Percentiles rank a stretch among this genome's conserved stretches.
phyloP scores from a whole-genome alignment of 768 basidiomycete species.

The Lentinus tigrinus region DNA sequence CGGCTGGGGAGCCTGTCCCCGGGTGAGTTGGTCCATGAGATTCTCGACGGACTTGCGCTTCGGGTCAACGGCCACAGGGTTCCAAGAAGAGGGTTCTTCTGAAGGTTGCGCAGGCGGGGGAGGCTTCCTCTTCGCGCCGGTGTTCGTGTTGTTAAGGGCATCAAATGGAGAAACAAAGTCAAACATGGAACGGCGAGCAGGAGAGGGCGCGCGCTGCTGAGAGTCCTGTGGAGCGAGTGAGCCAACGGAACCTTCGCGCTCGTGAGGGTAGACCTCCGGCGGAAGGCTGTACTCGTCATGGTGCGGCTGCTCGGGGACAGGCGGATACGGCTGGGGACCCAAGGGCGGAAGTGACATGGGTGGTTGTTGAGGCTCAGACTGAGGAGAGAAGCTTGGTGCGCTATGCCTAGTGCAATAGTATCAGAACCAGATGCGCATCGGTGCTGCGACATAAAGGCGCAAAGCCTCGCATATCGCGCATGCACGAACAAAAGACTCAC shows the following conservation, averaged over 20 bases:
- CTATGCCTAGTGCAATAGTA: background rate
- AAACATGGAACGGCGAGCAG: slow-evolving; percentile 79
- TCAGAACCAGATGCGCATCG: background rate
- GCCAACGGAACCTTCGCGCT: slow-evolving; percentile 18
- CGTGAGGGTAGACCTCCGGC: slow-evolving; percentile 22
- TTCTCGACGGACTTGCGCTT: slow-evolving; percentile 86
- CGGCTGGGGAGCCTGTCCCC: slow-evolving; percentile 37
- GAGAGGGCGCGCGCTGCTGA: slow-evolving; percentile 54
- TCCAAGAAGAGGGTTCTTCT: slow-evolving; percentile 61
- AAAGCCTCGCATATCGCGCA: slow-evolving; percentile 5
- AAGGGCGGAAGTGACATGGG: slow-evolving; percentile 16
- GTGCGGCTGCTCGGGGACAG: slow-evolving; percentile 21
- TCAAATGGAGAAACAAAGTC: slow-evolving; percentile 86
- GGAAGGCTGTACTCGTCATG: slow-evolving; percentile 21
- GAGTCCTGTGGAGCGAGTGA: slow-evolving; percentile 1
- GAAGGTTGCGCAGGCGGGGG: slow-evolving; percentile 43
- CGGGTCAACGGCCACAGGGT: slow-evolving; percentile 43
- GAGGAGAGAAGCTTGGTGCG: slow-evolving; percentile 13
- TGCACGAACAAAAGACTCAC: slow-evolving; percentile 44
- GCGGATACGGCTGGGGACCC: slow-evolving; percentile 22
- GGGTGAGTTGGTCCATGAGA: slow-evolving; percentile 69
- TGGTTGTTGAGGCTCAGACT: slow-evolving; percentile 7
- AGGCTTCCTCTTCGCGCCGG: slow-evolving; percentile 67
- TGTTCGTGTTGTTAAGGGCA: slow-evolving; percentile 54
- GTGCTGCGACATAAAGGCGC: background rate